Evolutionary conservation across 257 asterid genomes (phyloP), one percentile per base, ranked within the genome.

Genomic region (Solanum habrochaites): DNA sequence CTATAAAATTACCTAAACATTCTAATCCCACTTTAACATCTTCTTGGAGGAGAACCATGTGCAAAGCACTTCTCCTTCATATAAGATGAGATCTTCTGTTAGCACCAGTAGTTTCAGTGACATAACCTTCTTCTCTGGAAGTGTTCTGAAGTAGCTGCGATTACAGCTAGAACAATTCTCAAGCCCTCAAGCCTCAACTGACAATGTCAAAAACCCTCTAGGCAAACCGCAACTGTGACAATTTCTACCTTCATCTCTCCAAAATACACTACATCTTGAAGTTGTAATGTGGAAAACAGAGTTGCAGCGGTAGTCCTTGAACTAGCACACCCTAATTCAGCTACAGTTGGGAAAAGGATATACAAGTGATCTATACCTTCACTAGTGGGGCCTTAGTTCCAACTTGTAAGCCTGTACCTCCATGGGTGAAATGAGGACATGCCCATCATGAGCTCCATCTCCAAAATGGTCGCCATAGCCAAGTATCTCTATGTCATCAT

Each of bases 401-500:
- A 97, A 87, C 90, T 93, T 96, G 90, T 97, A 97, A 89, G 99
- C 95, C 90, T 97, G 99, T 90, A 97, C 90, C 89, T 97, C 99
- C 99, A 96, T 96, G 83, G 98, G 99, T 86, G 98, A 89, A 62
- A 97, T 94, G 45, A 97, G 90, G 69, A 97, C 87, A 45, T 95
- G 96, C 66, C 98, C 99, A 78, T 97, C 99, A 80, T 87, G 94
- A 71, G 98, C 98, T 78, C 95, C 98, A 77, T 91, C 92, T 86
- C 90, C 92, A 78, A 96, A 94, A 35, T 93, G 94, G 90, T 92
- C 95, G 18, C 86, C 90, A 29, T 97, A 97, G n/a, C 99, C 99
- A 39, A 96, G 98, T 86, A 89, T 75, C 60, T 94, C 98, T 3
- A 94, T 91, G 80, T 94, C 96, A 37, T 95, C 99, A 23, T 93